Percentiles rank a stretch among this genome's conserved stretches.
Evolutionary conservation across 805 yeast species (phyloP).

Genomic region (Ogataea methylovora): DNA sequence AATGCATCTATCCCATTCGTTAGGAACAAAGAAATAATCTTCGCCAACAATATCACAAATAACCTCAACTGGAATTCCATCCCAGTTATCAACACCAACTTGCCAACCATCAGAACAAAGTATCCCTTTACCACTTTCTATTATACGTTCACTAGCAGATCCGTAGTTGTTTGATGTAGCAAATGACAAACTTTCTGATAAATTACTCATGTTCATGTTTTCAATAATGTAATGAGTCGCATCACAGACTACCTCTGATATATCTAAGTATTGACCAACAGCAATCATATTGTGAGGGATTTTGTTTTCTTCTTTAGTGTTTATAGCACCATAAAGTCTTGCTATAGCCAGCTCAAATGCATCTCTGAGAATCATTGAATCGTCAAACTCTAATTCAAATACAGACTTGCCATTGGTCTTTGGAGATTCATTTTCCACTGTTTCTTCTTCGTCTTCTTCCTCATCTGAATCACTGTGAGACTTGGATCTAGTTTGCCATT

Average conservation of each 20-base stretch:
- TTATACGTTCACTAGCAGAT: slow-evolving; percentile 33
- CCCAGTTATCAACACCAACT: slow-evolving; percentile 37
- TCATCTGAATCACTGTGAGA: neutral
- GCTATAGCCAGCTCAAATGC: slow-evolving; percentile 43
- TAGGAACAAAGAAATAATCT: slow-evolving; percentile 46
- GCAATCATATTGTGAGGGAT: slow-evolving; percentile 39
- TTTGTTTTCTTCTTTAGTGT: slow-evolving; percentile 23
- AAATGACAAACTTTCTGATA: slow-evolving; percentile 31
- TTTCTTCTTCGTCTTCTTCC: slow-evolving; percentile 1
- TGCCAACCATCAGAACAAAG: slow-evolving; percentile 45
- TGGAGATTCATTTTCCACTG: slow-evolving; percentile 1
- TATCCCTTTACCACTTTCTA: slow-evolving; percentile 39
- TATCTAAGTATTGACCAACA: slow-evolving; percentile 40
- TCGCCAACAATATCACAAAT: slow-evolving; percentile 37
- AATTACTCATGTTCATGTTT: slow-evolving; percentile 26
- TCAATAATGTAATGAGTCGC: slow-evolving; percentile 33
- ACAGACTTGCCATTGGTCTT: neutral
- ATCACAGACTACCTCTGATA: slow-evolving; percentile 35
- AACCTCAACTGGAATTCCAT: slow-evolving; percentile 33
- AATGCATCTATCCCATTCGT: slow-evolving; percentile 48
- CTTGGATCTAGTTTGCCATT: slow-evolving; percentile 26
- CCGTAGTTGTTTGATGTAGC: slow-evolving; percentile 40
- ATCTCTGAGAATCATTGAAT: slow-evolving; percentile 31
- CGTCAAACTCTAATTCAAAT: slow-evolving; percentile 30
- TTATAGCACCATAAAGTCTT: slow-evolving; percentile 37